Percentiles rank a stretch among this genome's conserved stretches.
Evolutionary conservation across 495 filamentous ascomycete species (phyloP).

Genomic region (Hypoxylon intermedium): DNA sequence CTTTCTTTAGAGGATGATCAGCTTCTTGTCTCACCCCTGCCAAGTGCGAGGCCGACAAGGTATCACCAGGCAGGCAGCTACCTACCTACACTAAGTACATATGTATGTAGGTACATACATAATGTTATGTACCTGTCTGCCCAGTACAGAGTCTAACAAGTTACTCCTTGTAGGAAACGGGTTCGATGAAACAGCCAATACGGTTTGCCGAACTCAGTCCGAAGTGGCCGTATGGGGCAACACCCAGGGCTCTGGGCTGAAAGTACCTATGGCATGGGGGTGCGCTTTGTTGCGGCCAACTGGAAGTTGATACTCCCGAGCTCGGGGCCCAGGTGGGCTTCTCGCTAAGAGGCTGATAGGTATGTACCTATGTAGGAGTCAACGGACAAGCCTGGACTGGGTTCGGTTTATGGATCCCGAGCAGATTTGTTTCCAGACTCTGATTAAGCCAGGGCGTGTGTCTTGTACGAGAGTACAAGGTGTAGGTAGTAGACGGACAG

Average conservation of each 20-base stretch:
- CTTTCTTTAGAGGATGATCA: constrained; percentile 25
- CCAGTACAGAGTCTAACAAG: constrained; percentile 1
- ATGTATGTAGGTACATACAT: too few species aligned
- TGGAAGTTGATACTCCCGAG: constrained; percentile 8
- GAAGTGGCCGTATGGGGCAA: constrained; percentile 30
- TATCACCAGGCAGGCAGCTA: constrained; percentile 1
- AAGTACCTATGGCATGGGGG: constrained; percentile 2
- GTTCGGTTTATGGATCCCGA: constrained; percentile 23
- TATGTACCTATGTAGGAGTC: not conserved
- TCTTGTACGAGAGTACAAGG: not conserved
- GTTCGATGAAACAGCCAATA: constrained; percentile 26
- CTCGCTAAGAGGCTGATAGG: not conserved
- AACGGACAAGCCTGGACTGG: constrained; percentile 14
- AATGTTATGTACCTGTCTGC: too few species aligned
- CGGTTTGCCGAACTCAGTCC: constrained; percentile 29
- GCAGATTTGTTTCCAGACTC: constrained; percentile 18
- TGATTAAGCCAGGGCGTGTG: constrained; percentile 10
- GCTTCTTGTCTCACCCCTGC: constrained; percentile 31
- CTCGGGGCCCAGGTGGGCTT: not conserved
- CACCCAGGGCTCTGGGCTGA: constrained; percentile 5
- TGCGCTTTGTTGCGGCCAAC: constrained; percentile 33
- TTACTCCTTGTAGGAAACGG: not conserved
- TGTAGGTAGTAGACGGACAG: constrained; percentile 9
- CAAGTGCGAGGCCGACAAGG: constrained; percentile 27
- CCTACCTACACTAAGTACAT: too few species aligned